Base-by-base conservation (phyloP, 2,329 filamentous ascomycete genomes). In the Aspergillus aculeatinus region DNA sequence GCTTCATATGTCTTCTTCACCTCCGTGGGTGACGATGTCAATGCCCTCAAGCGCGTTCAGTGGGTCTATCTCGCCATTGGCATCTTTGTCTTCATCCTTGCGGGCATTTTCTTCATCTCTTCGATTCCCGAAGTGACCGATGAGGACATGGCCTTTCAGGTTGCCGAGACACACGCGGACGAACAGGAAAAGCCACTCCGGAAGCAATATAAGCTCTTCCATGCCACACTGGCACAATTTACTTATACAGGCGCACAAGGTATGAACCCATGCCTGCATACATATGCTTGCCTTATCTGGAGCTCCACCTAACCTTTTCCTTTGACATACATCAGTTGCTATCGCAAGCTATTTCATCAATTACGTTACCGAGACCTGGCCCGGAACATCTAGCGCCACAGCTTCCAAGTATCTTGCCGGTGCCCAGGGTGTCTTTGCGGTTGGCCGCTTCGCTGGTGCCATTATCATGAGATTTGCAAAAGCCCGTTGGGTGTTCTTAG, bases 51-150 rank as follows among this genome's bases (percentile, higher is more conserved):
- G 64, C 87, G 87, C 58, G 89, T 92, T 1, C 89, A 92, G 74
- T 92, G 87, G 85, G 87, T 90, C 0, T 95, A 95, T 67, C 83
- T 95, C n/a, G 89, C 87, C 58, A 89, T 94, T 62, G 91, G 87
- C 3, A 79, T 83, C 69, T 92, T 92, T 63, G 89, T 92, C 33
- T 85, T 86, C 64, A 68, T 85, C 3, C 81, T 92, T 2, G 89
- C 87, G 0, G 73, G 80, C 5, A 77, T 88, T n/a, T 90, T 91
- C 72, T 88, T 85, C 75, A 72, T 90, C 47, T 84, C 85, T 9
- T 81, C 81, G 12, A 88, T 91, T 58, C 89, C 89, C 5, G 89
- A 92, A 72, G 87, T 92, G 67, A 91, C 88, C 11, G 86, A 88
- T 68, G 81, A 83, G 70, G 88, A 91, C 65, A 90, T 88, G 85